phyloP scores from a whole-genome alignment of 768 basidiomycete genomes.

The Sistotremastrum niveocremeum region DNA sequence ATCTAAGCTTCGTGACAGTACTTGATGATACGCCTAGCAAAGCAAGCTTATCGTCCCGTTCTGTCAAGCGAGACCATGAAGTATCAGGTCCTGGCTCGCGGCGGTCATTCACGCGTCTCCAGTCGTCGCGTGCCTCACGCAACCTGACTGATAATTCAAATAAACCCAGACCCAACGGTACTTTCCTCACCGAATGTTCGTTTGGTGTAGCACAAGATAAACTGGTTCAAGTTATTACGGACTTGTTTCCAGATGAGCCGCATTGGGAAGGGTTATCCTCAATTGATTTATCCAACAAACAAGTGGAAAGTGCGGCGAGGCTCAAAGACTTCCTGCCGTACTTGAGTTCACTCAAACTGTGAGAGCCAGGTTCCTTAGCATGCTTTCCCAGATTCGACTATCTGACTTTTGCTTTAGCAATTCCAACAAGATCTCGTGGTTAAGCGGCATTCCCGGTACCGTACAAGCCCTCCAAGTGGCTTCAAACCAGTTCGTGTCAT shows the following conservation, averaged over 20 bases:
- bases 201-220: conserved; percentile 90
- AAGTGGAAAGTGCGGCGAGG: conserved; percentile 68
- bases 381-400: not conserved
- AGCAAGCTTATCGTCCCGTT: no score
- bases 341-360: conserved; percentile 67
- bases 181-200: conserved; percentile 91
- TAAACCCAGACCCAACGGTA: conserved; percentile 26
- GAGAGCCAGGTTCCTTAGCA: conserved; percentile 19
- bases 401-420: conserved; percentile 31
- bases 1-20: no score
- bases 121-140: no score
- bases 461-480: conserved; percentile 70
- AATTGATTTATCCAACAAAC: conserved; percentile 64
- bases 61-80: no score
- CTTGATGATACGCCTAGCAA: no score
- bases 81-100: conserved; percentile 12
- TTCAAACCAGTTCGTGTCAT: conserved; percentile 47
- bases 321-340: conserved; percentile 83
- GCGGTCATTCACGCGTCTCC: conserved; percentile 19
- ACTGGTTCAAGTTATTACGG: conserved; percentile 85
- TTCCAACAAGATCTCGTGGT: conserved; percentile 60
- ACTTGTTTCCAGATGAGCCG: conserved; percentile 88
- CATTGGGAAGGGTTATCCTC: conserved; percentile 73
- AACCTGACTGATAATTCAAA: no score
- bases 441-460: conserved; percentile 61